Percentiles rank a stretch among this genome's conserved stretches.
Evolutionary conservation across 768 basidiomycete species (phyloP).

Genomic region (Erythrobasidium yunnanense): DNA sequence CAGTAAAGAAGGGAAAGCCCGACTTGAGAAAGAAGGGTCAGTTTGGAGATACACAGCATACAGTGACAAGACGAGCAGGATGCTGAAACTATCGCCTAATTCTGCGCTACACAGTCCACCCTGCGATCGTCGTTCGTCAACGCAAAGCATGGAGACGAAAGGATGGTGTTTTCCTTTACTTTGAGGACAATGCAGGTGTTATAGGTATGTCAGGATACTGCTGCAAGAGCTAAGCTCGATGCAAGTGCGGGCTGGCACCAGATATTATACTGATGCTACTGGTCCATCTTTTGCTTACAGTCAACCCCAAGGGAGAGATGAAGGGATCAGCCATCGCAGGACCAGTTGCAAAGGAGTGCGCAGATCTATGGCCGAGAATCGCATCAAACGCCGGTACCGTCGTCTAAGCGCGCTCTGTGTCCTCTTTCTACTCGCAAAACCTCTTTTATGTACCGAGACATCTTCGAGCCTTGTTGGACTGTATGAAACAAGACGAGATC

Average conservation of each 20-base stretch:
- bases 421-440: neutral
- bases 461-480: neutral
- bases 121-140: slow-evolving; percentile 89
- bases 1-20: slow-evolving; percentile 99
- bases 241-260: too few species aligned
- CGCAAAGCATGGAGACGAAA: slow-evolving; percentile 95
- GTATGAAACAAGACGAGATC: too few species aligned
- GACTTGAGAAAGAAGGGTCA: slow-evolving; percentile 98
- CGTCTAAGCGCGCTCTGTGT: slow-evolving; percentile 48
- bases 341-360: slow-evolving; percentile 98
- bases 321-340: slow-evolving; percentile 76
- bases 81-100: too few species aligned
- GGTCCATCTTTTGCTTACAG: slow-evolving; percentile 38
- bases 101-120: slow-evolving; percentile 80
- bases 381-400: slow-evolving; percentile 98
- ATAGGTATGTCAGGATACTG: slow-evolving; percentile 12
- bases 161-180: slow-evolving; percentile 96
- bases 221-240: too few species aligned
- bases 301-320: slow-evolving; percentile 99
- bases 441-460: slow-evolving; percentile 2
- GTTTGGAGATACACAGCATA: slow-evolving; percentile 44
- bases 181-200: slow-evolving; percentile 41
- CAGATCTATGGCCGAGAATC: slow-evolving; percentile 98
- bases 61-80: too few species aligned
- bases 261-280: too few species aligned